phyloP scores from a whole-genome alignment of 305 asterid species.

The Withania somnifera region DNA sequence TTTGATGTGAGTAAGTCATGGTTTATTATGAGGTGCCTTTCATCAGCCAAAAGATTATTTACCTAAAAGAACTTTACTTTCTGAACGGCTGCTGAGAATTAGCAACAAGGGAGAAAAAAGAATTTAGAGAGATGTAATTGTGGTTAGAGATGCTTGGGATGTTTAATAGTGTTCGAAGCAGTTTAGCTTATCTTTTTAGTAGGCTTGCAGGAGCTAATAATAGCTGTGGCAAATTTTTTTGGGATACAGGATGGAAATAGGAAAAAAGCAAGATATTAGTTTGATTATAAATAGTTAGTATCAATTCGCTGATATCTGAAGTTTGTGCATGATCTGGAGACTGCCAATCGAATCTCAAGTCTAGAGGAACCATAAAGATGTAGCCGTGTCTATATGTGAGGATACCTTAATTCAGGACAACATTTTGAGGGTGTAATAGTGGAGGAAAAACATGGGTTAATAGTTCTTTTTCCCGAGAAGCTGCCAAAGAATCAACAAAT shows the following conservation, averaged over 20 bases:
- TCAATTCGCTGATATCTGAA: not conserved
- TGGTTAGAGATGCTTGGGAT: not conserved
- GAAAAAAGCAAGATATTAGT: not conserved
- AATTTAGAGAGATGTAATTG: not conserved
- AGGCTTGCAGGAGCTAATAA: not conserved
- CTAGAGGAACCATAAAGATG: not conserved
- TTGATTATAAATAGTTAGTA: not conserved
- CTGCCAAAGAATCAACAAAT: not conserved
- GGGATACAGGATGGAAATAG: not conserved
- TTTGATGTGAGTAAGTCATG: not conserved
- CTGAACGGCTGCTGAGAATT: not conserved
- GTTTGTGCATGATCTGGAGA: not conserved
- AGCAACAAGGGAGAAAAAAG: not conserved
- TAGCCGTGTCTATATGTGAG: not conserved
- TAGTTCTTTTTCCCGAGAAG: not conserved
- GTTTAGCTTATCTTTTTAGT: not conserved
- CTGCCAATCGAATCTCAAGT: not conserved
- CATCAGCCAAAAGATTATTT: not conserved
- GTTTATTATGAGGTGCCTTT: not conserved
- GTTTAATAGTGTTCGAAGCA: not conserved
- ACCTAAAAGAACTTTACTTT: not conserved
- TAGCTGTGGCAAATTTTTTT: not conserved
- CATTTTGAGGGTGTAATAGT: not conserved
- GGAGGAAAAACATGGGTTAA: slow-evolving; percentile 7
- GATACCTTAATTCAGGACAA: not conserved